Evolutionary conservation across 2,329 filamentous ascomycete genomes (phyloP), one percentile per base, ranked within the genome.

Genomic region (Biscogniauxia mediterranea): DNA sequence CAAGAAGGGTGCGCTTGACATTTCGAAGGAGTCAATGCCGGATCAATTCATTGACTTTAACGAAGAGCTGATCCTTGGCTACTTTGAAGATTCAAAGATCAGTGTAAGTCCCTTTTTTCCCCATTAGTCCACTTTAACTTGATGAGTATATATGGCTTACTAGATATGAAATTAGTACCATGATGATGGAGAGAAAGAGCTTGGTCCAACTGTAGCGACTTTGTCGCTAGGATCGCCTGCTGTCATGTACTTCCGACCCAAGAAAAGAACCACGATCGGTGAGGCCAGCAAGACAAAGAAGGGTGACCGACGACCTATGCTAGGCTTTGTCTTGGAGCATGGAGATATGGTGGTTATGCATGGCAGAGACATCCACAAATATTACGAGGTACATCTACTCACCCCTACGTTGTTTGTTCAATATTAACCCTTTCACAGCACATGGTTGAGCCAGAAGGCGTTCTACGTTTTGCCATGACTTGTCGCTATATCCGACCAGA

Each of bases 331-430:
- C 1, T 74, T 90, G 3, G 77, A 80, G 7, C 87, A 90, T 69
- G 88, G 87, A 0, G 87, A 90, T 68, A 81, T 89, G 11, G 79
- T 86, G 1, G 75, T 89, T 19, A 89, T 89, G 86, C 81, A 87
- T 65, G 87, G 86, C 0, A 75, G 75, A 0, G 74, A 76, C 0
- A 83, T 90, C 13, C 88, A 90, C 66, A 77, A 80, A 65, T 77
- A 80, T 20, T 86, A 87, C 58, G 85, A 89, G 65, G 81, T 81
- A 65, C 64, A 76, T 71, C 21, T 8, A 7, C 19, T 25, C 2
- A 7, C 51, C 19, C 23, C 51, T 52, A 2, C 1, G 11, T 52
- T 19, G 8, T 19, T 52, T 15, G 7, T 26, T 13, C 8, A 8
- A 23, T 17, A 15, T 19, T 25, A 21, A 28, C 7, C 25, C 15